Evolutionary conservation across 179 eudicot species (phyloP).

Genomic region (Actinidia arguta): DNA sequence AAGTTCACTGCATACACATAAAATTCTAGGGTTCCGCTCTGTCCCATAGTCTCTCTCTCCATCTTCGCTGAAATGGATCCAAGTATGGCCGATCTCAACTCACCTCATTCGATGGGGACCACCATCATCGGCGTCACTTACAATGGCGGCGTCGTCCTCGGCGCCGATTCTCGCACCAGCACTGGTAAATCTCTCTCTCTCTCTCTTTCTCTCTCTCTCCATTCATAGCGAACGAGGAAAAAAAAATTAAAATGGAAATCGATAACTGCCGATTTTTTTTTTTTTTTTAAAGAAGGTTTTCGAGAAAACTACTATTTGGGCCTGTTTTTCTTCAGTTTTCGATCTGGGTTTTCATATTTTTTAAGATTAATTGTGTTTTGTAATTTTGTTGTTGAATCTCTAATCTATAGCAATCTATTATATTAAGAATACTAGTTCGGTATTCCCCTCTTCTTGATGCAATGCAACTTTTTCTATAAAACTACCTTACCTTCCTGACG

Average conservation of each 20-base stretch:
- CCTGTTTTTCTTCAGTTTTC: neutral
- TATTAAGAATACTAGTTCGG: too few relatives aligned
- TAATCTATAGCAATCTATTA: too few relatives aligned
- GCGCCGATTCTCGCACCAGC: conserved; percentile 99
- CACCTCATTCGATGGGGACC: conserved; percentile 86
- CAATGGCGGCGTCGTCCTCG: conserved; percentile 93
- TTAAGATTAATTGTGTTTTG: too few relatives aligned
- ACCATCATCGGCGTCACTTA: conserved; percentile 96
- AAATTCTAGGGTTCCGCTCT: too few relatives aligned
- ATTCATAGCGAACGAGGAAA: neutral
- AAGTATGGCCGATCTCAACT: conserved; percentile 38
- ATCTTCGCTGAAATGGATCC: conserved; percentile 6
- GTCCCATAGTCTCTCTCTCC: too few relatives aligned
- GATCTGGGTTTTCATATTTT: too few relatives aligned
- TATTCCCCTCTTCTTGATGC: too few relatives aligned
- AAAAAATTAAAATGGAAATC: neutral
- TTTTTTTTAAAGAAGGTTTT: neutral
- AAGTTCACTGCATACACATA: too few relatives aligned
- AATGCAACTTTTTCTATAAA: too few relatives aligned
- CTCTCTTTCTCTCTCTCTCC: neutral
- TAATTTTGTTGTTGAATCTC: too few relatives aligned
- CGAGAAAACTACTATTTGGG: neutral
- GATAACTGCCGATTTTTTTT: too few relatives aligned
- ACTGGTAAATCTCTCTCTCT: conserved; percentile 55
- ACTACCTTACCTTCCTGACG: too few relatives aligned